Base-by-base conservation (phyloP, 2,329 filamentous ascomycete genomes). In the Nigrograna mackinnonii region DNA sequence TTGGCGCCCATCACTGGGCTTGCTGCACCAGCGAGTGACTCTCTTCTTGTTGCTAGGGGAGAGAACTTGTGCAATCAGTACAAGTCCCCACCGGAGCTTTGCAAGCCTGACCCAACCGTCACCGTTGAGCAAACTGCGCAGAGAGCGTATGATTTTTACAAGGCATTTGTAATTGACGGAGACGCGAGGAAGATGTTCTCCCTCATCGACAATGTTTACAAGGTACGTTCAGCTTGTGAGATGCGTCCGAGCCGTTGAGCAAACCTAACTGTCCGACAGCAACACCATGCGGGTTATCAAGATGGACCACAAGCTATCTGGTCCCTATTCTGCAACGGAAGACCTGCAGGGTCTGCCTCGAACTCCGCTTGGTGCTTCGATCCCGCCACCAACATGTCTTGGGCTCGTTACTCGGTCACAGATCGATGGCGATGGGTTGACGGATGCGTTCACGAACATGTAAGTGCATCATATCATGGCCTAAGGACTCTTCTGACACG, bases 111-210 rank as follows among this genome's bases (percentile, higher is more conserved):
- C 21, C 17, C 46, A 6, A 31, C 41, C 7, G 49, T 54, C 4
- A 50, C 41, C 14, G 49, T 54, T 4, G 51, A 45, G 24, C 38
- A 54, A 38, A 54, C 51, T 6, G 51, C 51, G 21, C 22, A 41
- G n/a, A 20, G 49, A 14, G 51, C 51, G 18, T 52, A 54, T 28
- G 32, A 47, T n/a, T 54, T 54, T 34, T 54, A 52, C 30, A 45
- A 46, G 20, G 39, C 51, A 16, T 54, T 54, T 26, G 51, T 54
- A 2, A 20, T 54, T n/a, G 51, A 54, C 28, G 51, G 51, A 12
- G 51, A 54, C 28, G 41, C 51, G 19, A 46, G 36, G 39, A 54
- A 41, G 3, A 54, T 54, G 51, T 54, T 54, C 32, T 52, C 51
- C 2, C 46, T 54, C 20, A 54, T 54, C 14, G 51, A 54, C 32